phyloP scores from a whole-genome alignment of 2,329 filamentous ascomycete species.

The Penicillium hesseltinei region DNA sequence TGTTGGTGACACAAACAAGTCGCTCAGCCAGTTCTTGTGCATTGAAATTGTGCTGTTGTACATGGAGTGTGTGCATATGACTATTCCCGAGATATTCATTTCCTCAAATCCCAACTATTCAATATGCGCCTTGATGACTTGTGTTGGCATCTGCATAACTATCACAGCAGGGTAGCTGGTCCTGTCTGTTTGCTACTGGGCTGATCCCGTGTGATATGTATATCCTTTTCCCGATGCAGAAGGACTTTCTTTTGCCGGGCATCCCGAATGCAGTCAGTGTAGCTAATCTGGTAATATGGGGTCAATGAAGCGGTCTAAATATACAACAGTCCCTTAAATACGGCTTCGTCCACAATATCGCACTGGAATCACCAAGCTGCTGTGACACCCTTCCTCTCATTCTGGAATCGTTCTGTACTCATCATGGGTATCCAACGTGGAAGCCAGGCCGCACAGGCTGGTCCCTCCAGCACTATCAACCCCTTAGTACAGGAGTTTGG shows the following conservation, averaged over 20 bases:
- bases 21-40: neutral
- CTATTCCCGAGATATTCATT: neutral
- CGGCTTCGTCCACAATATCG: neutral
- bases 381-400: neutral
- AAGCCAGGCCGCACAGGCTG: conserved; percentile 3
- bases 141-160: neutral
- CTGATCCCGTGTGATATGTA: neutral
- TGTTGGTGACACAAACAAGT: neutral
- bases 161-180: neutral
- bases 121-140: neutral
- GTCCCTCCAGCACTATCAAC: conserved; percentile 10
- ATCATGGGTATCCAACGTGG: conserved; percentile 23
- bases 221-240: conserved; percentile 9
- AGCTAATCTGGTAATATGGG: neutral
- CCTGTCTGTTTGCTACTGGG: neutral
- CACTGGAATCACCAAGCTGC: neutral
- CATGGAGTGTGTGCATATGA: neutral
- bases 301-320: neutral
- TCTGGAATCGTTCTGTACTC: neutral
- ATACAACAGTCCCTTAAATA: conserved; percentile 1
- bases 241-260: neutral
- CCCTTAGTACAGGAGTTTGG: conserved; percentile 35
- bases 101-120: neutral
- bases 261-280: conserved; percentile 19
- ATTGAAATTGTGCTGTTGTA: neutral